Evolutionary conservation across 768 basidiomycete genomes (phyloP).

Genomic region (Floccularia luteovirens): DNA sequence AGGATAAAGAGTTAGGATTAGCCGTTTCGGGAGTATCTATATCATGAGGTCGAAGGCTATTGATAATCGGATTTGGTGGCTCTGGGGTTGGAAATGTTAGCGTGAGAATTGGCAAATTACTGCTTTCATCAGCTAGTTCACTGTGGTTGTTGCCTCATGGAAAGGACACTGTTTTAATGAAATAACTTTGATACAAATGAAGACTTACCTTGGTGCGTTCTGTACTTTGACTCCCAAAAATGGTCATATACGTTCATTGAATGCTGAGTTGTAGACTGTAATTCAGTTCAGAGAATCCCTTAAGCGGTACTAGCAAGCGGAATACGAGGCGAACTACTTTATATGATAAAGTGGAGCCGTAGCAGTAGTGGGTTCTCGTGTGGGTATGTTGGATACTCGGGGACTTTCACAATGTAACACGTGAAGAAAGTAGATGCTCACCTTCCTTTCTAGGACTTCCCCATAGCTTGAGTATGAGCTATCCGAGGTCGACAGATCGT

Average conservation of each 20-base stretch:
- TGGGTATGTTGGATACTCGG: not conserved
- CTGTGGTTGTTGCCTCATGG: too few relatives aligned
- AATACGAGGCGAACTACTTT: not conserved
- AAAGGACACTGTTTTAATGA: constrained; percentile 4
- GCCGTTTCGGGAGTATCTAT: too few relatives aligned
- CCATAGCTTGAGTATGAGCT: constrained; percentile 21
- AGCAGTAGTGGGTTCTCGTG: not conserved
- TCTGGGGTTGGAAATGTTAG: constrained; percentile 26
- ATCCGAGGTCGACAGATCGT: constrained; percentile 10
- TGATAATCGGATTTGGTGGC: constrained; percentile 10
- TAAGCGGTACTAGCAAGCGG: too few relatives aligned
- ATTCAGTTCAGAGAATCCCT: not conserved
- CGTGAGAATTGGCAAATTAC: constrained; percentile 22
- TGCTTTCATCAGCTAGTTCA: too few relatives aligned
- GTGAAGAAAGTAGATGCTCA: constrained; percentile 5
- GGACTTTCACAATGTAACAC: not conserved
- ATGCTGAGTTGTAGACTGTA: not conserved
- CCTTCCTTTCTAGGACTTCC: constrained; percentile 12
- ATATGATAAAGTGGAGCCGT: constrained; percentile 1
- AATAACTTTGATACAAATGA: constrained; percentile 1
- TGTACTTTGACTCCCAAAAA: not conserved
- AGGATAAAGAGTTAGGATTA: not conserved
- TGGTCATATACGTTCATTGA: not conserved
- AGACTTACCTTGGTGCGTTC: constrained; percentile 1
- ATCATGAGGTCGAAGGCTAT: not conserved